phyloP scores from a whole-genome alignment of 2,329 filamentous ascomycete genomes.

The Fusarium musae region DNA sequence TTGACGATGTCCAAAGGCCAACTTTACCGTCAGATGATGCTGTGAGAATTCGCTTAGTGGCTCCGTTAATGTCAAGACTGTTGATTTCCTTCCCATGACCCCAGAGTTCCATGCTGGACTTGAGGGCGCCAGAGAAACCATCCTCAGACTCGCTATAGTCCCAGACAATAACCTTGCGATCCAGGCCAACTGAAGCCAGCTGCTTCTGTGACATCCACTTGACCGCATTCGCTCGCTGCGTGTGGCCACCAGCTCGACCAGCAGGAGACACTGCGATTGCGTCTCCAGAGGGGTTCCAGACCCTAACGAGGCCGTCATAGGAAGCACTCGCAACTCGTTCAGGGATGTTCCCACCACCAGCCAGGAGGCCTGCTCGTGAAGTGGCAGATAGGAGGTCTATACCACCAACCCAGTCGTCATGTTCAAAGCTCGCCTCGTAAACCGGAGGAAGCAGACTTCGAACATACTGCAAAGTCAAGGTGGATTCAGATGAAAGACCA shows the following conservation, averaged over 20 bases:
- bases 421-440: conserved; percentile 91
- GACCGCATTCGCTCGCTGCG: conserved; percentile 80
- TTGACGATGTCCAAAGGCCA: conserved; percentile 89
- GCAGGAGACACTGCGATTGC: conserved; percentile 80
- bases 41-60: conserved; percentile 82
- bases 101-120: conserved; percentile 82
- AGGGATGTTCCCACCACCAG: conserved; percentile 47
- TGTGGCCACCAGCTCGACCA: conserved; percentile 76
- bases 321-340: conserved; percentile 85
- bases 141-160: conserved; percentile 79
- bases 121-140: conserved; percentile 70
- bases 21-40: conserved; percentile 85
- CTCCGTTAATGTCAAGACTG: conserved; percentile 76
- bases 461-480: conserved; percentile 90
- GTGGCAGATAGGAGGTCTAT: conserved; percentile 82
- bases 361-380: conserved; percentile 66
- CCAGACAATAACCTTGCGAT: conserved; percentile 89
- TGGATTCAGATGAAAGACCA: conserved; percentile 89
- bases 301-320: conserved; percentile 87
- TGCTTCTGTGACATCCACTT: conserved; percentile 83
- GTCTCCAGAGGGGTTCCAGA: conserved; percentile 92
- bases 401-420: conserved; percentile 95
- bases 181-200: conserved; percentile 84
- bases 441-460: conserved; percentile 89
- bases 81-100: conserved; percentile 82